These are phyloP conservation scores for Pichia californica DNA, from an alignment of 805 yeast genomes.

Conservation along the genomic window DNA sequence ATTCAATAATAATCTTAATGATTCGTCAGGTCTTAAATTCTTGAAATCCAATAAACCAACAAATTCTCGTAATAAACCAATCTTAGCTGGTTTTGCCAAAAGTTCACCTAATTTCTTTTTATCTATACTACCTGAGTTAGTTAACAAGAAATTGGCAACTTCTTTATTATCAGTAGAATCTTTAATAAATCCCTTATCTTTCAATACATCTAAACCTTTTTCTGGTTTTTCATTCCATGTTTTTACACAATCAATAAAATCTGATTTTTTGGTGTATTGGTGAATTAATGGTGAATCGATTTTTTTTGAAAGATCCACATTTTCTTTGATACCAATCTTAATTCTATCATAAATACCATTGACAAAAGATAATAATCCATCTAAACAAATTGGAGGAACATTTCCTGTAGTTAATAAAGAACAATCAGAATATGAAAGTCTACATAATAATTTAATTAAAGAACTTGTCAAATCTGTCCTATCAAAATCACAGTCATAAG, in stretches of 20 bases:
- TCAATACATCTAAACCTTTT: conserved; percentile 60
- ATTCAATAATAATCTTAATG: conserved; percentile 72
- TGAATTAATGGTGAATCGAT: conserved; percentile 30
- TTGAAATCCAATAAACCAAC: conserved; percentile 67
- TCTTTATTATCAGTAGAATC: conserved; percentile 44
- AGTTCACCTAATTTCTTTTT: conserved; percentile 84
- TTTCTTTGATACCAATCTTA: conserved; percentile 27
- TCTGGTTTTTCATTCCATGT: conserved; percentile 74
- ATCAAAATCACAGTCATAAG: conserved; percentile 87
- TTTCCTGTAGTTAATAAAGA: conserved; percentile 72
- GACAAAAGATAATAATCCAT: conserved; percentile 71
- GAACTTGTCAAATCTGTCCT: conserved; percentile 69
- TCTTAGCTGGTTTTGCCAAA: conserved; percentile 69
- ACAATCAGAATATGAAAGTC: conserved; percentile 78
- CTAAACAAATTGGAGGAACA: conserved; percentile 91
- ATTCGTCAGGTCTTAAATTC: conserved; percentile 85
- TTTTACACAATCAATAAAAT: conserved; percentile 70
- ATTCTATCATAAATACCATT: conserved; percentile 53
- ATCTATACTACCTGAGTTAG: conserved; percentile 74
- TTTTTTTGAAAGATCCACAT: conserved; percentile 15
- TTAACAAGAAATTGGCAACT: conserved; percentile 70
- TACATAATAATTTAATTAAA: conserved; percentile 63
- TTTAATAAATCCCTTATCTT: conserved; percentile 58
- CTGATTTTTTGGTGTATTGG: conserved; percentile 54
- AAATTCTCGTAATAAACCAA: conserved; percentile 54